A percentile compares a stretch with the other conserved stretches of the same genome.
phyloP scores from a whole-genome alignment of 768 basidiomycete species.

The Paxillus involutus region DNA sequence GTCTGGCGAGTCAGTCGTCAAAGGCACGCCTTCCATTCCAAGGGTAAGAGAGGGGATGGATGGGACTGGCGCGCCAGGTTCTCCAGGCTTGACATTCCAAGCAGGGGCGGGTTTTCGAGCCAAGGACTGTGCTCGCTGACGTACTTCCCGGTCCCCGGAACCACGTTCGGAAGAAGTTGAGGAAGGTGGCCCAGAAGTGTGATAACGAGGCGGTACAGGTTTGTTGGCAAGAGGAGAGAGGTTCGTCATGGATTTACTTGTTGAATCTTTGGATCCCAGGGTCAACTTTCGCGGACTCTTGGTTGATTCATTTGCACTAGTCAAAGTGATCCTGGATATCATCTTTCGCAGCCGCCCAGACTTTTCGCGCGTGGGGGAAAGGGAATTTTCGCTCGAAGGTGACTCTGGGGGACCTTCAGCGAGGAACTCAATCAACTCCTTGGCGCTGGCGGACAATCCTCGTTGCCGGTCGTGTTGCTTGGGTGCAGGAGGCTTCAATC shows the following conservation, averaged over 20 bases:
- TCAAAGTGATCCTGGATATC: conserved; percentile 74
- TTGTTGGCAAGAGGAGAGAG: conserved; percentile 54
- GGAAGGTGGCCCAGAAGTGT: conserved; percentile 43
- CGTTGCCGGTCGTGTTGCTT: conserved; percentile 35
- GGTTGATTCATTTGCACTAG: conserved; percentile 26
- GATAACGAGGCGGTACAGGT: conserved; percentile 62
- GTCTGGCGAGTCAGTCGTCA: neutral
- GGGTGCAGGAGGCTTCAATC: conserved; percentile 33
- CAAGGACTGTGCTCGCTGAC: conserved; percentile 29
- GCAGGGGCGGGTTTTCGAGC: conserved; percentile 18
- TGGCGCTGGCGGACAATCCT: conserved; percentile 44
- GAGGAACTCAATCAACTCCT: conserved; percentile 57
- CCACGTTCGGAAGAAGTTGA: conserved; percentile 38
- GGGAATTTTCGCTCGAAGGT: conserved; percentile 39
- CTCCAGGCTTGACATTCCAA: conserved; percentile 17
- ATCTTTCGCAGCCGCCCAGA: conserved; percentile 73
- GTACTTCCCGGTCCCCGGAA: conserved; percentile 16
- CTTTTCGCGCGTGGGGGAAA: conserved; percentile 45
- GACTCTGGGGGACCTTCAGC: conserved; percentile 54
- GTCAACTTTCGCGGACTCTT: conserved; percentile 35
- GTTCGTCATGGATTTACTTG: conserved; percentile 38
- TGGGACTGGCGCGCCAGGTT: conserved; percentile 6
- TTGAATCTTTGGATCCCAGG: conserved; percentile 16
- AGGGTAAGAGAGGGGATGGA: conserved; percentile 5
- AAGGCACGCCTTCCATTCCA: conserved; percentile 2